These are phyloP conservation scores for Porphyrellus cyaneotinctus DNA, from an alignment of 768 basidiomycete species.

Conservation along the genomic window DNA sequence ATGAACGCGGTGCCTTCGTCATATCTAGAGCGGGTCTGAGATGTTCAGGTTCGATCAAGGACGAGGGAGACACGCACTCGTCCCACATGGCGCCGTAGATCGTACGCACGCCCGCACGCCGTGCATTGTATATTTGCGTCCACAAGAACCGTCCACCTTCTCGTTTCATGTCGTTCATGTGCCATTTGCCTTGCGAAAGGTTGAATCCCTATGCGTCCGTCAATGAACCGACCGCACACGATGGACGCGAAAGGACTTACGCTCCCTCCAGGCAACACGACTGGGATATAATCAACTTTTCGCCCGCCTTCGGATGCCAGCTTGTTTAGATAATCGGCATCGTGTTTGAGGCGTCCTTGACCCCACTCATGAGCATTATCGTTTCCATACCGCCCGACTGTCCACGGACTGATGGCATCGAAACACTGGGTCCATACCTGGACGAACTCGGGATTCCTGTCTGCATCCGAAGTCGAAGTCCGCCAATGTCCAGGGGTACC, in stretches of 20 bases:
- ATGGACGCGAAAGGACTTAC: conserved; percentile 40
- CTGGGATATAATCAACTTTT: conserved; percentile 79
- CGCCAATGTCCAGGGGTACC: conserved; percentile 76
- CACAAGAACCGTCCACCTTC: conserved; percentile 76
- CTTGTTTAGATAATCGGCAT: conserved; percentile 55
- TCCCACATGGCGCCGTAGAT: conserved; percentile 91
- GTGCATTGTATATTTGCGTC: conserved; percentile 71
- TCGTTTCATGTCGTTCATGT: conserved; percentile 65
- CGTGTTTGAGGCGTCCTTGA: conserved; percentile 57
- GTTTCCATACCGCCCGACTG: conserved; percentile 63
- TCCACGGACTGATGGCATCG: conserved; percentile 82
- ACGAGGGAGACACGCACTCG: conserved; percentile 44
- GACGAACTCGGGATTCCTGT: conserved; percentile 60
- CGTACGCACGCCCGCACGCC: conserved; percentile 53
- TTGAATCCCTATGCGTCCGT: conserved; percentile 54
- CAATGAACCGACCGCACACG: neutral
- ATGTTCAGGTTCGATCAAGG: neutral
- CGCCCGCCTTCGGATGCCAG: conserved; percentile 43
- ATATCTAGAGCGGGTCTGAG: conserved; percentile 44
- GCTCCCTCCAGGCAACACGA: conserved; percentile 77
- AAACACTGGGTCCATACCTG: conserved; percentile 74
- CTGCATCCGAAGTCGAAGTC: conserved; percentile 63
- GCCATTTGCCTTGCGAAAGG: conserved; percentile 66
- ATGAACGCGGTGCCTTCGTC: conserved; percentile 84
- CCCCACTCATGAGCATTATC: conserved; percentile 64